Conservation (phyloP, 805 yeast genomes). For the Ogataea paraovalis region DNA sequence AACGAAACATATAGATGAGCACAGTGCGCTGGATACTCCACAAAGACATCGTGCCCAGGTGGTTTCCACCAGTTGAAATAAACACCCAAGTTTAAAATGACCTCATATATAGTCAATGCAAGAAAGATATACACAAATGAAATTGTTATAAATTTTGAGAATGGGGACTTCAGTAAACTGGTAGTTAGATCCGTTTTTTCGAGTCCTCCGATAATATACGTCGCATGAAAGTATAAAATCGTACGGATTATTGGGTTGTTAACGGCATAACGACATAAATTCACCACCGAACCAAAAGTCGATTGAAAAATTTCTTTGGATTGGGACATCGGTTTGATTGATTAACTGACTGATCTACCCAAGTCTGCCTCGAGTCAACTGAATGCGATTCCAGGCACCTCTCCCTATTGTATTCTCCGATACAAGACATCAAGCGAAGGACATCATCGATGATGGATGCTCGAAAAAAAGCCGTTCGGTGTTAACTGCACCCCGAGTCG, state of each 20-base stretch:
- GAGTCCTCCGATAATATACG: constrained; percentile 12
- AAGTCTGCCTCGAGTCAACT: too few species aligned
- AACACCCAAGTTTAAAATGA: constrained; percentile 21
- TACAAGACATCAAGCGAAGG: background rate
- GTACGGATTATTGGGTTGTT: background rate
- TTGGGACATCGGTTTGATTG: background rate
- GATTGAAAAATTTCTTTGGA: background rate
- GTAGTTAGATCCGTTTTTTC: constrained; percentile 17
- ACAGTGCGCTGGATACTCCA: constrained; percentile 74
- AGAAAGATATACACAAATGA: constrained; percentile 23
- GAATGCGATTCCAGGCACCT: too few species aligned
- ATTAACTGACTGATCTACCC: too few species aligned
- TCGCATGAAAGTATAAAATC: constrained; percentile 6
- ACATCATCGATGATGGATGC: background rate
- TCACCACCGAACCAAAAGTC: background rate
- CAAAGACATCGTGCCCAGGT: constrained; percentile 50
- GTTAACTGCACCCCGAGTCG: background rate
- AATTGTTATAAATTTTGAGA: constrained; percentile 25
- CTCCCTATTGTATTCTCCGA: background rate
- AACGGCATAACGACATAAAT: background rate
- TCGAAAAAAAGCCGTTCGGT: background rate
- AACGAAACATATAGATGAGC: constrained; percentile 64
- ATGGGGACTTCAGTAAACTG: constrained; percentile 18
- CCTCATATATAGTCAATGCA: constrained; percentile 22
- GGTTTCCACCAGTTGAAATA: constrained; percentile 23